These are phyloP conservation scores for Globisporangium mamillatum DNA, from an alignment of 352 stramenopile species.

Conservation along the genomic window DNA sequence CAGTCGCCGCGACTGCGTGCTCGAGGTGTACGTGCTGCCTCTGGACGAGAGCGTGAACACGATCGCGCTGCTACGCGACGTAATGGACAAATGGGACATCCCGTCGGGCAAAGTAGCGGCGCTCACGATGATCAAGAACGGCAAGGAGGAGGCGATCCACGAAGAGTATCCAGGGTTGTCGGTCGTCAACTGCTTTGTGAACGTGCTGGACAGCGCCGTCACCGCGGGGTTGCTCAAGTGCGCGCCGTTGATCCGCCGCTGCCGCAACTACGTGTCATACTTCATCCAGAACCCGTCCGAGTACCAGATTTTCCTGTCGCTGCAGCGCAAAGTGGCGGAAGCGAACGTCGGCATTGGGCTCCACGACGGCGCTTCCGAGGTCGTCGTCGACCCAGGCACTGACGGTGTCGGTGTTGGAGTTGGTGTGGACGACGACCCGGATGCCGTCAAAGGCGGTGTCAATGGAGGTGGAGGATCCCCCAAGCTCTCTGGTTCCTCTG, in stretches of 20 bases:
- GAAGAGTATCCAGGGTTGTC: slow-evolving; percentile 62
- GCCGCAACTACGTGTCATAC: slow-evolving; percentile 78
- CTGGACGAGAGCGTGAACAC: slow-evolving; percentile 77
- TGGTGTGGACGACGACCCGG: slow-evolving; percentile 13
- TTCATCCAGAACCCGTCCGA: slow-evolving; percentile 84
- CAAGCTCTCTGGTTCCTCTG: slow-evolving; percentile 7
- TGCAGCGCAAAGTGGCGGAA: slow-evolving; percentile 64
- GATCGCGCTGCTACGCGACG: slow-evolving; percentile 68
- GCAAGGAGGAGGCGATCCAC: slow-evolving; percentile 49
- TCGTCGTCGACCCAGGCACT: slow-evolving; percentile 16
- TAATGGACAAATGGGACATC: slow-evolving; percentile 86
- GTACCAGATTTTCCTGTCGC: slow-evolving; percentile 76
- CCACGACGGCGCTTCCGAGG: slow-evolving; percentile 21
- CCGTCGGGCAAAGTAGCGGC: slow-evolving; percentile 61
- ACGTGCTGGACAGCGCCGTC: slow-evolving; percentile 55
- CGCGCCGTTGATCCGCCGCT: slow-evolving; percentile 53
- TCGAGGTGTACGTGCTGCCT: slow-evolving; percentile 75
- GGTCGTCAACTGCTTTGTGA: slow-evolving; percentile 70
- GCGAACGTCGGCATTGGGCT: slow-evolving; percentile 28
- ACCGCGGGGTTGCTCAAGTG: slow-evolving; percentile 58
- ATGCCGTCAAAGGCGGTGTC: slow-evolving; percentile 6
- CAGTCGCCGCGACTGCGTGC: slow-evolving; percentile 65
- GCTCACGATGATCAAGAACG: slow-evolving; percentile 60
- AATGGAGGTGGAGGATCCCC: not conserved
- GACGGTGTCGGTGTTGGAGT: not conserved